Percentiles rank a stretch among this genome's conserved stretches.
Evolutionary conservation across 371 early-diverging fungal genomes (phyloP).

Genomic region (Gilbertella persicaria): DNA sequence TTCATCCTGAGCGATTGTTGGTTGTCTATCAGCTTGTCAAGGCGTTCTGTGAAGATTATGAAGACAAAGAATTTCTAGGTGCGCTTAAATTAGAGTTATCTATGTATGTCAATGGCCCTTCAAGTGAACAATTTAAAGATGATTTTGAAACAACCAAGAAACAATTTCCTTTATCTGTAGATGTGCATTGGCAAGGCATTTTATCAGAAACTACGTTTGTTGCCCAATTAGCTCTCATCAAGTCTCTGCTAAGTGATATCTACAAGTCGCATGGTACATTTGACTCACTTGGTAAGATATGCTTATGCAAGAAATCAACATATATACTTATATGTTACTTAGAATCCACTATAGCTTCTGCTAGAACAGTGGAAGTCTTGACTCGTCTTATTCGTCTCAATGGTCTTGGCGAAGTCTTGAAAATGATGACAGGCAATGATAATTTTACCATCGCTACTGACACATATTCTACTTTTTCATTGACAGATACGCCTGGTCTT

Average conservation of each 20-base stretch:
- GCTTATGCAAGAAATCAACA: background rate
- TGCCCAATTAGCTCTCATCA: background rate
- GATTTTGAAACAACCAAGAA: constrained; percentile 7
- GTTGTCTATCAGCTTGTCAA: constrained; percentile 9
- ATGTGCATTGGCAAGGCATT: constrained; percentile 34
- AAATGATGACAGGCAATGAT: constrained; percentile 14
- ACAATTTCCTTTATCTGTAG: constrained; percentile 19
- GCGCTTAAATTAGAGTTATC: constrained; percentile 28
- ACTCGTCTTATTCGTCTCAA: constrained; percentile 18
- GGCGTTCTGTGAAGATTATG: constrained; percentile 8
- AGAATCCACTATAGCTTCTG: constrained; percentile 16
- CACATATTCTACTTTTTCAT: constrained; percentile 8
- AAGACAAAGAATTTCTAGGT: constrained; percentile 21
- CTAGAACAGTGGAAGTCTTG: constrained; percentile 25
- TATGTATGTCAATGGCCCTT: constrained; percentile 25
- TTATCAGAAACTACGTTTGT: constrained; percentile 1
- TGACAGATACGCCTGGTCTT: constrained; percentile 20
- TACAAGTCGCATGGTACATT: background rate
- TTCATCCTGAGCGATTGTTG: background rate
- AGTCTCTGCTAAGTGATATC: background rate
- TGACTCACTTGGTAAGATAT: background rate
- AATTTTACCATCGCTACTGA: constrained; percentile 4
- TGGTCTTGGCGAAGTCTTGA: constrained; percentile 15
- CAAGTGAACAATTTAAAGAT: constrained; percentile 5
- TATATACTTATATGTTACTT: background rate